phyloP scores from a whole-genome alignment of 805 yeast species.

The Metschnikowia vanudenii region DNA sequence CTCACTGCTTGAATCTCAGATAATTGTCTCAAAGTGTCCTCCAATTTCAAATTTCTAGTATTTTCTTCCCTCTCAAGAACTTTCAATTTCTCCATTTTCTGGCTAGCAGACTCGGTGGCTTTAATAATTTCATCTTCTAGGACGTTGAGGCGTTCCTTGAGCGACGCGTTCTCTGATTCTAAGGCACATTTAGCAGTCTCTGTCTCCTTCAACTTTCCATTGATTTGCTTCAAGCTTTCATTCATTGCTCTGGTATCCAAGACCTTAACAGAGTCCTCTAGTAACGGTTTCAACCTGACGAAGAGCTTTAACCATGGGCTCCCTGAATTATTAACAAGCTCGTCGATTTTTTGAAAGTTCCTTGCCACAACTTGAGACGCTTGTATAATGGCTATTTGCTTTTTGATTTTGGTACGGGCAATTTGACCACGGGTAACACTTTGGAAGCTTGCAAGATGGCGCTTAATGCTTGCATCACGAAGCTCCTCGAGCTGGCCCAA shows the following conservation, averaged over 20 bases:
- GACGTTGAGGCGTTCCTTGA: constrained; percentile 34
- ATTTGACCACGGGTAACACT: constrained; percentile 63
- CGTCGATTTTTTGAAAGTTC: constrained; percentile 56
- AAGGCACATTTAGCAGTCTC: constrained; percentile 29
- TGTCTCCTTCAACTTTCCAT: constrained; percentile 39
- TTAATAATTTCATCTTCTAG: constrained; percentile 35
- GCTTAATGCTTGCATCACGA: constrained; percentile 63
- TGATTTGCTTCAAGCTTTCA: constrained; percentile 54
- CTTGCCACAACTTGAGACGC: constrained; percentile 68
- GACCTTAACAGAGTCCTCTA: constrained; percentile 61
- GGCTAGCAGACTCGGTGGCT: constrained; percentile 34
- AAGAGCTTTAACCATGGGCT: constrained; percentile 71
- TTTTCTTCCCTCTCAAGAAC: constrained; percentile 42
- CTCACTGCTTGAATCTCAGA: constrained; percentile 30
- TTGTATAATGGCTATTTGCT: constrained; percentile 56
- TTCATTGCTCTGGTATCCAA: constrained; percentile 56
- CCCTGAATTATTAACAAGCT: constrained; percentile 38
- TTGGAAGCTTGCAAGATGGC: constrained; percentile 60
- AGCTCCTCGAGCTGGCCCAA: constrained; percentile 73
- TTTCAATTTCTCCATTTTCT: constrained; percentile 47
- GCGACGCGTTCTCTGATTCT: constrained; percentile 37
- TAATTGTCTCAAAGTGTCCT: constrained; percentile 29
- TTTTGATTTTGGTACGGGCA: constrained; percentile 48
- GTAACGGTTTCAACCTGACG: constrained; percentile 68
- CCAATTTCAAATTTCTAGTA: constrained; percentile 27